Evolutionary conservation across 768 basidiomycete genomes (phyloP).

Genomic region (Leucosporidium creatinivorum): DNA sequence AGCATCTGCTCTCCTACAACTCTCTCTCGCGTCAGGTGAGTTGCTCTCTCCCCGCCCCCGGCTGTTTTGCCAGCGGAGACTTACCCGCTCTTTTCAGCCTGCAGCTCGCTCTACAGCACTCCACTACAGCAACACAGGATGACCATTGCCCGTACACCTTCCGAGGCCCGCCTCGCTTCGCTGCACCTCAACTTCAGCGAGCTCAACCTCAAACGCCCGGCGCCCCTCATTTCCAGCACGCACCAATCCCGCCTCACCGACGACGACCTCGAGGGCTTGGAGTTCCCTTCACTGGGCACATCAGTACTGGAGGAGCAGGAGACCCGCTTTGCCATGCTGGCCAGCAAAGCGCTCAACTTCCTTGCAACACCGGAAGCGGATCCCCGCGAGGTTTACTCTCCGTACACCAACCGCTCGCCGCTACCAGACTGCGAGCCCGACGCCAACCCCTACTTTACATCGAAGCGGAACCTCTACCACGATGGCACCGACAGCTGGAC

Average conservation of each 20-base stretch:
- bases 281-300: neutral
- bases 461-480: too few relatives aligned
- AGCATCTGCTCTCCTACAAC: neutral
- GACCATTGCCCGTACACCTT: neutral
- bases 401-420: too few relatives aligned
- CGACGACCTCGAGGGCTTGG: slow-evolving; percentile 2
- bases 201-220: neutral
- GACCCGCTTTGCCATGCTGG: too few relatives aligned
- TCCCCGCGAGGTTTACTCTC: too few relatives aligned
- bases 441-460: too few relatives aligned
- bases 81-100: neutral
- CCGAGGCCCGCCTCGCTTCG: neutral
- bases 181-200: neutral
- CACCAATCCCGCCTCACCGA: neutral
- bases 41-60: neutral
- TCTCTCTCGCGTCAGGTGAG: neutral
- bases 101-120: neutral
- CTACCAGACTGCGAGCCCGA: too few relatives aligned
- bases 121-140: neutral
- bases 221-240: neutral
- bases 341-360: too few relatives aligned
- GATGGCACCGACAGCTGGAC: too few relatives aligned
- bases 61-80: neutral
- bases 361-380: too few relatives aligned
- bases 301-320: neutral